These are phyloP conservation scores for Parietaria judaica DNA, from an alignment of 306 rosid genomes.

Conservation along the genomic window DNA sequence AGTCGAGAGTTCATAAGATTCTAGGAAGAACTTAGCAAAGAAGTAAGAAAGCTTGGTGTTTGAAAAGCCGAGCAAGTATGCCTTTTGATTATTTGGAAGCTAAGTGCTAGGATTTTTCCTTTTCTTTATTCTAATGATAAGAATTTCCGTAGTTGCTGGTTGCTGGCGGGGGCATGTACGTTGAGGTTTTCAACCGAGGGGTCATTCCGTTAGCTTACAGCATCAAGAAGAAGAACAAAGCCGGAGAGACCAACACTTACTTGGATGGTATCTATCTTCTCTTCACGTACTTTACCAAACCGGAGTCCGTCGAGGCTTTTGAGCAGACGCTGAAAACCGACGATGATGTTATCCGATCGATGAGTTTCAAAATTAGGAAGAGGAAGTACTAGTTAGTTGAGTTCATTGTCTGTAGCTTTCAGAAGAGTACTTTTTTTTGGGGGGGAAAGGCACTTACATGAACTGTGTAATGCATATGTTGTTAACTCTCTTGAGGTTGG, in stretches of 20 bases:
- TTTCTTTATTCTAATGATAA: slow-evolving; percentile 8
- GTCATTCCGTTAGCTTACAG: slow-evolving; percentile 69
- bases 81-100: neutral
- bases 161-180: slow-evolving; percentile 98
- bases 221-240: slow-evolving; percentile 81
- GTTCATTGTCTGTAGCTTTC: slow-evolving; percentile 13
- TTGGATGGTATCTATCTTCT: slow-evolving; percentile 88
- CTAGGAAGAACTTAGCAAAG: neutral
- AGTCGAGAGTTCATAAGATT: neutral
- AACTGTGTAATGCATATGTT: slow-evolving; percentile 19
- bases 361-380: slow-evolving; percentile 64
- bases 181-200: slow-evolving; percentile 90
- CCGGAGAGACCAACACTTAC: slow-evolving; percentile 70
- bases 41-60: too few species aligned
- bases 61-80: too few species aligned
- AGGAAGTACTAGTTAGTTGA: slow-evolving; percentile 43
- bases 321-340: slow-evolving; percentile 49
- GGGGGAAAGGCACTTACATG: slow-evolving; percentile 17
- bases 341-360: slow-evolving; percentile 61
- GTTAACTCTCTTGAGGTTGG: slow-evolving; percentile 11
- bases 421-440: slow-evolving; percentile 14
- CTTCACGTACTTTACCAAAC: slow-evolving; percentile 80
- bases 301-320: slow-evolving; percentile 47
- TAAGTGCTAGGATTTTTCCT: slow-evolving; percentile 11
- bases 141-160: slow-evolving; percentile 73